Percentiles rank a stretch among this genome's conserved stretches.
phyloP scores from a whole-genome alignment of 148 eudicot genomes.

The Rhododendron kiyosumense region DNA sequence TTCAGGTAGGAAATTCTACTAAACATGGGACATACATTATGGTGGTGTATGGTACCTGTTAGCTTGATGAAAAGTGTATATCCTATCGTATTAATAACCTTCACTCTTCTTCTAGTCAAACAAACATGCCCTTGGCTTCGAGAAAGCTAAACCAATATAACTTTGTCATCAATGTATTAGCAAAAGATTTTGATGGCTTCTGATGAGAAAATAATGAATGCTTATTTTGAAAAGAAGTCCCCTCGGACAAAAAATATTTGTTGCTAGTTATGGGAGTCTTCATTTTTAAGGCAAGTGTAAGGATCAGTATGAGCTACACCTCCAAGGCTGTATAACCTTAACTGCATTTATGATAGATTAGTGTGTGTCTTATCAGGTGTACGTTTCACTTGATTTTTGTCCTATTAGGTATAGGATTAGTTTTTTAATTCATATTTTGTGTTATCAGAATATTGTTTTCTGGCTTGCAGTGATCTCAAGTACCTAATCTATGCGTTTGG shows the following conservation, averaged over 20 bases:
- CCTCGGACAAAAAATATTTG: background rate
- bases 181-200: background rate
- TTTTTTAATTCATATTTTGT: background rate
- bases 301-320: background rate
- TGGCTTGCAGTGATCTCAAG: background rate
- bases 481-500: background rate
- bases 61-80: background rate
- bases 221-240: background rate
- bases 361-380: background rate
- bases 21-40: background rate
- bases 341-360: background rate
- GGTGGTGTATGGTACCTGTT: background rate
- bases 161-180: background rate
- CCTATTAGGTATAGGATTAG: background rate
- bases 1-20: background rate
- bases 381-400: background rate
- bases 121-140: background rate
- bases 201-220: background rate
- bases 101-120: background rate
- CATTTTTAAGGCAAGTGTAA: background rate
- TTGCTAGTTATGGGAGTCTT: background rate
- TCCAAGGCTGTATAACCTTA: background rate
- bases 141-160: background rate
- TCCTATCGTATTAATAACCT: background rate
- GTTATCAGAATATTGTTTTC: background rate